These are phyloP conservation scores for Persicaria tinctoria DNA, from an alignment of 148 eudicot species.

Conservation along the genomic window DNA sequence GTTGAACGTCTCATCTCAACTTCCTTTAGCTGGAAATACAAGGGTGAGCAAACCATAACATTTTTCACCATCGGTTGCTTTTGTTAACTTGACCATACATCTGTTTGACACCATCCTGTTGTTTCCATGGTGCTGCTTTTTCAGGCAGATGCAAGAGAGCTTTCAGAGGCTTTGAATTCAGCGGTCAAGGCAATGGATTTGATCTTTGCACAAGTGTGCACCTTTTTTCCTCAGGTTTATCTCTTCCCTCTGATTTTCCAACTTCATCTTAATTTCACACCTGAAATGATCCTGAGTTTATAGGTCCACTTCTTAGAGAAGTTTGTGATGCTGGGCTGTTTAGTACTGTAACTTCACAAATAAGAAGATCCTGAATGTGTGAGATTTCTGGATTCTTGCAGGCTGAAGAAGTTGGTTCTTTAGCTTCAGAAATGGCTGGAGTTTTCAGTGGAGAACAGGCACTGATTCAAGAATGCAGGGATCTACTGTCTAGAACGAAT, in stretches of 20 bases:
- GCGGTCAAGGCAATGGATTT: conserved; percentile 48
- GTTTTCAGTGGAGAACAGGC: conserved; percentile 46
- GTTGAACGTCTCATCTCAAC: conserved; percentile 45
- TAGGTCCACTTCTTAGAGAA: background rate
- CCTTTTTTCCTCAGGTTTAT: conserved; percentile 46
- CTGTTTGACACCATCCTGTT: conserved; percentile 4
- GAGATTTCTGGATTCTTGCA: conserved; percentile 23
- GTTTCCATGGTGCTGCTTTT: conserved; percentile 9
- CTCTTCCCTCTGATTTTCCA: background rate
- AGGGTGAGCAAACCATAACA: conserved; percentile 32
- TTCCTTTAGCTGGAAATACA: conserved; percentile 58
- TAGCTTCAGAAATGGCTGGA: conserved; percentile 50
- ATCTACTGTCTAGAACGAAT: conserved; percentile 36
- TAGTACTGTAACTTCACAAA: background rate
- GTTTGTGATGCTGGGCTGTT: background rate
- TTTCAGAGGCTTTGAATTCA: conserved; percentile 46
- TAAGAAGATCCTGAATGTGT: background rate
- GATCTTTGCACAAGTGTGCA: conserved; percentile 39
- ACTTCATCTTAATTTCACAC: background rate
- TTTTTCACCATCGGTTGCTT: background rate
- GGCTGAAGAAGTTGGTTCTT: conserved; percentile 59
- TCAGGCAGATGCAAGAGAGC: conserved; percentile 48
- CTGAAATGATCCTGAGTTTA: background rate
- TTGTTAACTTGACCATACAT: background rate
- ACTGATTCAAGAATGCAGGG: conserved; percentile 56